phyloP scores from a whole-genome alignment of 179 eudicot species.

The Beta lomatogona region DNA sequence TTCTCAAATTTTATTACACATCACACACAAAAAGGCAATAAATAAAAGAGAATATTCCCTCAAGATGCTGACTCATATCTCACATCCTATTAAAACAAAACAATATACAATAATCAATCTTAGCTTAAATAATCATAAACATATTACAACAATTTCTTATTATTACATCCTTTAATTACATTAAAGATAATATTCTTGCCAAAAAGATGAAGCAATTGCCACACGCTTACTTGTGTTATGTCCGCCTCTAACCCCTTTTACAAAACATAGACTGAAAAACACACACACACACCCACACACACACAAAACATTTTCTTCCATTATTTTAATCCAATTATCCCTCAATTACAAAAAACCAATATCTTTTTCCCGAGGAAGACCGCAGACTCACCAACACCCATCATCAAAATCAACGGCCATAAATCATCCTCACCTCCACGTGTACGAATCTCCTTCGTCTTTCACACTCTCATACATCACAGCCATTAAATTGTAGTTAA shows the following conservation, averaged over 20 bases:
- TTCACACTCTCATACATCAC: slow-evolving; percentile 7
- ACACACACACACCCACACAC: no score
- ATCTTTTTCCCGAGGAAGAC: slow-evolving; percentile 37
- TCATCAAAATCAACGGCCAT: background rate
- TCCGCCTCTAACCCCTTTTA: background rate
- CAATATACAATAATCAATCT: no score
- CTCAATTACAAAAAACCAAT: background rate
- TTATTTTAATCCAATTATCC: background rate
- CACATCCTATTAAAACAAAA: no score
- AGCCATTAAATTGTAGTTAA: slow-evolving; percentile 9
- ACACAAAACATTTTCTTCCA: no score
- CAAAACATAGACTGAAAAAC: no score
- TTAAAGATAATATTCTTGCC: background rate
- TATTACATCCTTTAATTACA: no score
- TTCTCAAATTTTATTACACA: no score
- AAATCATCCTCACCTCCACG: slow-evolving; percentile 1
- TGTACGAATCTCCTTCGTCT: background rate
- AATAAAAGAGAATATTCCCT: no score
- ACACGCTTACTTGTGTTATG: slow-evolving; percentile 27
- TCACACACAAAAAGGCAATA: no score
- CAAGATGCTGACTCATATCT: no score
- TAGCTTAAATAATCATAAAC: no score
- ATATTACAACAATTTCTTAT: no score
- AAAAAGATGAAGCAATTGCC: slow-evolving; percentile 6
- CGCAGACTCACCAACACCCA: slow-evolving; percentile 26